Evolutionary conservation across 139 green algal genomes (phyloP).

Genomic region (Auxenochlorella pyrenoidosa): DNA sequence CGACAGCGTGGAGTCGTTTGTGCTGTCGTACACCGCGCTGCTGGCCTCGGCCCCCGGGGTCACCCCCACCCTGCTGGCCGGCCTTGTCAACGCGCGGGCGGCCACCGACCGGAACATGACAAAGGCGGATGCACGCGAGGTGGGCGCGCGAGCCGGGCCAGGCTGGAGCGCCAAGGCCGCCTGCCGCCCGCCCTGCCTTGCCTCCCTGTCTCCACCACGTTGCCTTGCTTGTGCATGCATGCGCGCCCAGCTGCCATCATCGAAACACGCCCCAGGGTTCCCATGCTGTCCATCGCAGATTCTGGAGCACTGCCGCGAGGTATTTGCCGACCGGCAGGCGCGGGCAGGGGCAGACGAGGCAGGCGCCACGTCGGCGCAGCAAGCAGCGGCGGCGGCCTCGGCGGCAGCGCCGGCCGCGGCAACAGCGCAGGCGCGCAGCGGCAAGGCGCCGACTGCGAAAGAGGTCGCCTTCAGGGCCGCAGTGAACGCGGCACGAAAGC

Average conservation of each 20-base stretch:
- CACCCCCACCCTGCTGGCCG: conserved; percentile 52
- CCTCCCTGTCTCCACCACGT: too few relatives aligned
- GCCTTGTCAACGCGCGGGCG: conserved; percentile 49
- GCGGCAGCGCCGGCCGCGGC: too few relatives aligned
- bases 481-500: conserved; percentile 26
- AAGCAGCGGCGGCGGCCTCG: not conserved
- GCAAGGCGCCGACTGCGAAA: conserved; percentile 2
- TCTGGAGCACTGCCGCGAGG: conserved; percentile 59
- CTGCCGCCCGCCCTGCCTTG: too few relatives aligned
- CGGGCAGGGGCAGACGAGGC: not conserved
- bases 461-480: conserved; percentile 35
- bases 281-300: conserved; percentile 9
- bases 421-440: not conserved
- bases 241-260: not conserved
- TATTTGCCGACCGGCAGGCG: conserved; percentile 47
- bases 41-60: conserved; percentile 49
- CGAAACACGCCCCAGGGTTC: not conserved
- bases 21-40: conserved; percentile 73
- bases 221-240: too few relatives aligned
- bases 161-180: too few relatives aligned
- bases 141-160: too few relatives aligned
- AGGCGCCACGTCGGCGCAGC: not conserved
- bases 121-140: conserved; percentile 58
- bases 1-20: conserved; percentile 73
- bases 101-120: conserved; percentile 45